A percentile compares a stretch with the other conserved stretches of the same genome.
Conservation (phyloP, 148 eudicot species). For the Silene uniflora region DNA sequence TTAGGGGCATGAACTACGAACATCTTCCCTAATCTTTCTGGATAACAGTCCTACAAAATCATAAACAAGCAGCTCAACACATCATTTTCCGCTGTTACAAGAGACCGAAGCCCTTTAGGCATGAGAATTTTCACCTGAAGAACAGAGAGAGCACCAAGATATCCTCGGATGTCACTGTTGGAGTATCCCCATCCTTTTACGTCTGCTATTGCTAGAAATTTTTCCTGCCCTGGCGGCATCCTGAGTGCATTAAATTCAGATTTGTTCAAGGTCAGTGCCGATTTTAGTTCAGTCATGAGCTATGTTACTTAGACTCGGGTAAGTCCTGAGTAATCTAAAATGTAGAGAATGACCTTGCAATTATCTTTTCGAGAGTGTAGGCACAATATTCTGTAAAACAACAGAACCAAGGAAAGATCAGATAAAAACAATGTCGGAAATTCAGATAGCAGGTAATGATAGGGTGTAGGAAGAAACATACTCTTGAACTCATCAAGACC, state of each 20-base stretch:
- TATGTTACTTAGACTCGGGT: no score
- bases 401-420: not conserved
- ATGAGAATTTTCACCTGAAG: conserved; percentile 50
- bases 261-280: not conserved
- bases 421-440: not conserved
- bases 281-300: not conserved
- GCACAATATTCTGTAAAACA: conserved; percentile 56
- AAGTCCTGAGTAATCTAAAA: not conserved
- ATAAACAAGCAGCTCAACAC: not conserved
- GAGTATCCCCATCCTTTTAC: conserved; percentile 81
- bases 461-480: conserved; percentile 20
- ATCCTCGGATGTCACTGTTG: conserved; percentile 64
- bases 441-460: not conserved
- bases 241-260: conserved; percentile 29
- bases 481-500: conserved; percentile 81
- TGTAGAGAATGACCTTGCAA: conserved; percentile 44
- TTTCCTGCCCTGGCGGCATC: conserved; percentile 69
- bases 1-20: conserved; percentile 59
- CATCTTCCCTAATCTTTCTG: conserved; percentile 81
- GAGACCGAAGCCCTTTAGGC: not conserved
- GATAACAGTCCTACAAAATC: conserved; percentile 65
- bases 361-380: conserved; percentile 60
- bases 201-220: conserved; percentile 58
- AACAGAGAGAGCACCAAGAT: conserved; percentile 57
- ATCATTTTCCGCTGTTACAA: not conserved